Evolutionary conservation across 108 stramenopile species (phyloP), one percentile per base, ranked within the genome.

Genomic region (Nitzschia sp.): DNA sequence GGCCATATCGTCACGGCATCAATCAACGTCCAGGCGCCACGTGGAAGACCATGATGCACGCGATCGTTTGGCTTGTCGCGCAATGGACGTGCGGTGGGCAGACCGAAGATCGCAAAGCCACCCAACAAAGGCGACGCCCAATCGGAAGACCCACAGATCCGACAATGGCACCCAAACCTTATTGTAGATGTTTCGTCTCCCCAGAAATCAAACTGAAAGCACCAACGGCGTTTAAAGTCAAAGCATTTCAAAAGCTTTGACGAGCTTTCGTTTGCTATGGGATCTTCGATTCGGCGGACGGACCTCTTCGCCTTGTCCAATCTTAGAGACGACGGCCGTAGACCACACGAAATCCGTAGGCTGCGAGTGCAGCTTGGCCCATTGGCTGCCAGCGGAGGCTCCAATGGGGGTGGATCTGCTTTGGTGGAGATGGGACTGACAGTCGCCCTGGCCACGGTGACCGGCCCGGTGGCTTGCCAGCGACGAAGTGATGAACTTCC

Each of bases 401-500:
- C 35, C 18, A 38, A 17, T 33, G 82, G 74, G 13, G 82, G 80
- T 19, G 92, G 92, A 34, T 82, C 80, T 46, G 83, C 90, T 25
- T 64, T 88, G 51, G 87, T 92, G 15, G 86, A 85, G 46, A 95
- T 95, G 93, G 93, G 93, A 21, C 72, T 95, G 71, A 95, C 93
- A 42, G 70, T 75, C 23, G 93, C 78, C 9, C 58, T 94, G 59
- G 87, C 87, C 3, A 79, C 81, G 8, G 81, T 82, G 46, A 64
- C 61, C 13, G 90, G 90, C 2, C 93, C 93, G 29, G 65, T 85
- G 48, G 86, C 89, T 27, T 89, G 87, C 49, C 46, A 64, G 15
- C 78, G 93, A 46, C 70, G 90, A 63, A 79, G 82, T n/a, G 90
- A 91, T 51, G 93, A 94, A 64, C 49, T 78, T 1, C 76, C 87